A percentile compares a stretch with the other conserved stretches of the same genome.
phyloP scores from a whole-genome alignment of 1,139 yeast genomes.

The Hansenula lynferdii region DNA sequence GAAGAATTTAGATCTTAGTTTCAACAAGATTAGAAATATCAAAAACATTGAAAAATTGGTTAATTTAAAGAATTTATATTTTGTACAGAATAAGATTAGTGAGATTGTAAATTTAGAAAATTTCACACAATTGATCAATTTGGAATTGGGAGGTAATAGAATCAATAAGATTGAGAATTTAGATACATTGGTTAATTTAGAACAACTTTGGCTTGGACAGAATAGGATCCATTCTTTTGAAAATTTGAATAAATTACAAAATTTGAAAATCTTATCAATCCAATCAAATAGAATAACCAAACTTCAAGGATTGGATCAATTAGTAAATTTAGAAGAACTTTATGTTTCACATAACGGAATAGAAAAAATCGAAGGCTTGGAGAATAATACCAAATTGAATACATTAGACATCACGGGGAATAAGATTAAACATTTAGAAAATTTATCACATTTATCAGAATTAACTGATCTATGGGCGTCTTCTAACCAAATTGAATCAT shows the following conservation, averaged over 20 bases:
- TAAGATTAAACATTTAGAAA: slow-evolving; percentile 54
- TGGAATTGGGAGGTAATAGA: slow-evolving; percentile 92
- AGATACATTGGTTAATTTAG: slow-evolving; percentile 46
- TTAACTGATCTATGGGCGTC: slow-evolving; percentile 96
- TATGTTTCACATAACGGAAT: slow-evolving; percentile 88
- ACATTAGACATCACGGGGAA: slow-evolving; percentile 84
- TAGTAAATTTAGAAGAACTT: slow-evolving; percentile 74
- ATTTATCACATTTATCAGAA: slow-evolving; percentile 56
- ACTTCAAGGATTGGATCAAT: slow-evolving; percentile 74
- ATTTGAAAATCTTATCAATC: slow-evolving; percentile 74
- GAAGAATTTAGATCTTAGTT: slow-evolving; percentile 72
- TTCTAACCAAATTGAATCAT: slow-evolving; percentile 61
- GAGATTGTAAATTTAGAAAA: slow-evolving; percentile 65
- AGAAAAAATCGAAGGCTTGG: slow-evolving; percentile 71
- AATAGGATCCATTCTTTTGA: slow-evolving; percentile 67
- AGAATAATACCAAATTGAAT: slow-evolving; percentile 58
- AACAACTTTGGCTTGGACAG: slow-evolving; percentile 91
- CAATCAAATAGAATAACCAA: slow-evolving; percentile 81
- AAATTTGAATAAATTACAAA: slow-evolving; percentile 55
- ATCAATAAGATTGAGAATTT: slow-evolving; percentile 56
- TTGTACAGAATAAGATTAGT: slow-evolving; percentile 84
- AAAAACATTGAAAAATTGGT: slow-evolving; percentile 67
- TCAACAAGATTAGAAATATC: slow-evolving; percentile 85
- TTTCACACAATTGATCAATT: slow-evolving; percentile 54
- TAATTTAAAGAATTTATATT: slow-evolving; percentile 63